phyloP scores from a whole-genome alignment of 129 eudicot species.

The Helichrysum umbraculigerum region DNA sequence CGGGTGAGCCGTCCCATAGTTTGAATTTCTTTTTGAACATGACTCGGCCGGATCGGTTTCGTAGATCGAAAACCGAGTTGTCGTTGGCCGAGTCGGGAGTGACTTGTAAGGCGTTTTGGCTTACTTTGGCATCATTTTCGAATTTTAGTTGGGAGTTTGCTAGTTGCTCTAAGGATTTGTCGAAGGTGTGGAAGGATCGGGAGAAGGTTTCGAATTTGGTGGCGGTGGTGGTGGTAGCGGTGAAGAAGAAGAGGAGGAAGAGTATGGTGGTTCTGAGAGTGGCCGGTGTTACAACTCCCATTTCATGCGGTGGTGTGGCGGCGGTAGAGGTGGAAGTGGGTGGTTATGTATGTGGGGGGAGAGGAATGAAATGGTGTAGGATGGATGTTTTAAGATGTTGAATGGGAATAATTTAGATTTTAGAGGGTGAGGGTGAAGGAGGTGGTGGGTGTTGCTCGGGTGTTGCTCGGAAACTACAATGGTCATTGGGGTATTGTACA shows the following conservation, averaged over 20 bases:
- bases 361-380: slow-evolving; percentile 1
- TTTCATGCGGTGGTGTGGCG: neutral
- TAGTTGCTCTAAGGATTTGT: neutral
- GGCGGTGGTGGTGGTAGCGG: neutral
- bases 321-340: neutral
- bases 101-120: slow-evolving; percentile 54
- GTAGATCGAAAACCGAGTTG: neutral
- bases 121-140: slow-evolving; percentile 27
- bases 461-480: slow-evolving; percentile 26
- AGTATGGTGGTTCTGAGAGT: neutral
- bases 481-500: slow-evolving; percentile 12
- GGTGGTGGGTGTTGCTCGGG: slow-evolving; percentile 17
- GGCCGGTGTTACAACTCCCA: neutral
- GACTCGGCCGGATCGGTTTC: slow-evolving; percentile 51
- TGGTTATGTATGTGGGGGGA: neutral
- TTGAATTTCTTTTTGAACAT: slow-evolving; percentile 36
- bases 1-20: slow-evolving; percentile 38
- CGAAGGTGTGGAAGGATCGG: neutral
- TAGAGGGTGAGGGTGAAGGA: neutral
- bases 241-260: neutral
- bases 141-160: neutral
- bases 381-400: slow-evolving; percentile 17
- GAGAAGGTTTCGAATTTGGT: neutral
- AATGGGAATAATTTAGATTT: neutral
- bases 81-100: slow-evolving; percentile 56